These are phyloP conservation scores for Boletus vermiculosoides DNA, from an alignment of 768 basidiomycete genomes.

Conservation along the genomic window DNA sequence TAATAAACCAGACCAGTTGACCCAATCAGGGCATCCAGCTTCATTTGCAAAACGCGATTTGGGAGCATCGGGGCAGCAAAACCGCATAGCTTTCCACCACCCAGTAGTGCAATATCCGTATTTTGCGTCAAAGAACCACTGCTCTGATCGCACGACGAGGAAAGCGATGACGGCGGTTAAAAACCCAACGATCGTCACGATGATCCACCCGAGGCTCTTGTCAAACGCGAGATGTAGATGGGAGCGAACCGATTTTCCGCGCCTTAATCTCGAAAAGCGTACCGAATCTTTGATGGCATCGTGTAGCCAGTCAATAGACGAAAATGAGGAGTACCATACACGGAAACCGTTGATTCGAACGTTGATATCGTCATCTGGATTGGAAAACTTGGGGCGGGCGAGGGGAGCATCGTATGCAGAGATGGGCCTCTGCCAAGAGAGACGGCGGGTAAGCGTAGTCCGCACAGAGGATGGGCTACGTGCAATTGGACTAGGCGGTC, in stretches of 20 bases:
- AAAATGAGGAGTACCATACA: constrained; percentile 83
- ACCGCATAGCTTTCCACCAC: constrained; percentile 74
- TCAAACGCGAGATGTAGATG: constrained; percentile 63
- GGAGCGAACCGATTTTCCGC: constrained; percentile 67
- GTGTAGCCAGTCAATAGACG: constrained; percentile 95
- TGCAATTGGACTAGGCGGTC: constrained; percentile 34
- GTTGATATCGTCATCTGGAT: constrained; percentile 48
- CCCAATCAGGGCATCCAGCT: constrained; percentile 66
- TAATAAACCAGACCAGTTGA: constrained; percentile 68
- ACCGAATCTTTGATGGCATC: constrained; percentile 93
- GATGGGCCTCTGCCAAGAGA: constrained; percentile 59
- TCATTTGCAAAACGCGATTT: constrained; percentile 17
- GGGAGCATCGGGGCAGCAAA: constrained; percentile 65
- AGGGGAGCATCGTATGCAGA: constrained; percentile 66
- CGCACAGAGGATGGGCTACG: constrained; percentile 35
- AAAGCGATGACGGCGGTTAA: constrained; percentile 85
- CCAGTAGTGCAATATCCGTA: constrained; percentile 76
- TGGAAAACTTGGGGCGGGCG: constrained; percentile 32
- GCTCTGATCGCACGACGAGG: constrained; percentile 80
- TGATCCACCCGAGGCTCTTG: constrained; percentile 82
- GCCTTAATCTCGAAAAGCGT: constrained; percentile 71
- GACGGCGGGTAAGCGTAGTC: constrained; percentile 38
- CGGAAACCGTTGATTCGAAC: constrained; percentile 82
- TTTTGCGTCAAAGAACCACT: constrained; percentile 89
- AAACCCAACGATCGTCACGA: constrained; percentile 86